A percentile compares a stretch with the other conserved stretches of the same genome.
phyloP scores from a whole-genome alignment of 441 rosid species.

The Erysimum cheiri region DNA sequence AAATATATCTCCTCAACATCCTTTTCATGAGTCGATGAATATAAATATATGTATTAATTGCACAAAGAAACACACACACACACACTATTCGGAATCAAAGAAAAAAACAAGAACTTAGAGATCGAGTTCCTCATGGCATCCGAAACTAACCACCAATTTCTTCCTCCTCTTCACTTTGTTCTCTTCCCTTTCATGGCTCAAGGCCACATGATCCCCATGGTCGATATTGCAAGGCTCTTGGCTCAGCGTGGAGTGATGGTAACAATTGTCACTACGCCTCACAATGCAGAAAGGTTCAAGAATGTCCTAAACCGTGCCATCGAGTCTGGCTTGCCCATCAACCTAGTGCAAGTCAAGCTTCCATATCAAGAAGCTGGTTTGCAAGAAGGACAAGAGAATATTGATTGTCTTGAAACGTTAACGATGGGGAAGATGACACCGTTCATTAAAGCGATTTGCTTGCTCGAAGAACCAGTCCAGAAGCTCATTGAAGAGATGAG shows the following conservation, averaged over 20 bases:
- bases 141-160: constrained; percentile 4
- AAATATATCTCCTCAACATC: neutral
- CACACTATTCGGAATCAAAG: constrained; percentile 12
- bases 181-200: constrained; percentile 47
- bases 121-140: constrained; percentile 34
- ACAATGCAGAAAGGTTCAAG: constrained; percentile 36
- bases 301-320: constrained; percentile 24
- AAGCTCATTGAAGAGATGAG: constrained; percentile 41
- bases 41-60: neutral
- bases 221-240: constrained; percentile 42
- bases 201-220: constrained; percentile 47
- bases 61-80: constrained; percentile 1
- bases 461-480: constrained; percentile 46
- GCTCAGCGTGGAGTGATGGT: constrained; percentile 35
- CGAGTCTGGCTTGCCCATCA: constrained; percentile 40
- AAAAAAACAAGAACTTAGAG: neutral
- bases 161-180: constrained; percentile 38
- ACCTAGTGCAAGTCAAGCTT: constrained; percentile 34
- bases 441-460: constrained; percentile 36
- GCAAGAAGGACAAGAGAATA: constrained; percentile 43
- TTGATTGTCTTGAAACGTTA: constrained; percentile 27
- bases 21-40: neutral
- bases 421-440: neutral
- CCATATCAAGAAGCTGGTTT: constrained; percentile 44
- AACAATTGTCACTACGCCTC: constrained; percentile 39